Conservation (phyloP, 2,329 filamentous ascomycete genomes). For the Phaeophleospora eucalypticola region DNA sequence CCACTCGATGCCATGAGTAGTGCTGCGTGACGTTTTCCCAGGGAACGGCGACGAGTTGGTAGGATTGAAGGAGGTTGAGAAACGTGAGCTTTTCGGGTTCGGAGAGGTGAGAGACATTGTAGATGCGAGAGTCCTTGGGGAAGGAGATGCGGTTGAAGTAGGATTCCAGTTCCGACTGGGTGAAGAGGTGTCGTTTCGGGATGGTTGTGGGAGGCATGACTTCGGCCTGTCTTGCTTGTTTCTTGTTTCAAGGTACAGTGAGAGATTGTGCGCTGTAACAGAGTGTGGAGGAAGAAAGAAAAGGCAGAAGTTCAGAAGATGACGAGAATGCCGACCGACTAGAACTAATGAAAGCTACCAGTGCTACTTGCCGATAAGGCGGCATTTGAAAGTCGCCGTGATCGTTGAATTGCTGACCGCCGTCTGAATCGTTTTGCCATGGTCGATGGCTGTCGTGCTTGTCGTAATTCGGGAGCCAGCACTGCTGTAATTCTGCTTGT, state of each 20-base stretch:
- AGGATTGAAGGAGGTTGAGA: slow-evolving; percentile 23
- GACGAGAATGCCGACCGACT: too few relatives aligned
- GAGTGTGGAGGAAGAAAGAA: too few relatives aligned
- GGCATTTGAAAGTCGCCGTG: too few relatives aligned
- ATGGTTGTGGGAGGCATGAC: slow-evolving; percentile 2
- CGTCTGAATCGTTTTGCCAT: too few relatives aligned
- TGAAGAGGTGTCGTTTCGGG: slow-evolving; percentile 12
- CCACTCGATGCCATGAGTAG: slow-evolving; percentile 46
- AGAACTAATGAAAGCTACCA: too few relatives aligned
- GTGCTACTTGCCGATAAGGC: too few relatives aligned
- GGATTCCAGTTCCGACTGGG: slow-evolving; percentile 17
- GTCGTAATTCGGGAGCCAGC: too few relatives aligned
- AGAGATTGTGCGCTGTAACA: too few relatives aligned
- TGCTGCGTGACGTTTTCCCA: slow-evolving; percentile 57
- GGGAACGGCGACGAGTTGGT: slow-evolving; percentile 43
- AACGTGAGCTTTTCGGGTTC: slow-evolving; percentile 19
- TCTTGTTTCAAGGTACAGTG: neutral
- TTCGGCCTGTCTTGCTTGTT: slow-evolving; percentile 2
- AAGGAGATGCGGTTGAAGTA: slow-evolving; percentile 30
- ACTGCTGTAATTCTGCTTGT: too few relatives aligned
- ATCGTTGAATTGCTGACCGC: too few relatives aligned
- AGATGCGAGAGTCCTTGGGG: slow-evolving; percentile 17
- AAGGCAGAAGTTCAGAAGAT: too few relatives aligned
- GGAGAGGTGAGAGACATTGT: slow-evolving; percentile 16
- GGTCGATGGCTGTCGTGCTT: too few relatives aligned